Base-by-base conservation (phyloP, 2,329 filamentous ascomycete genomes). In the Pseudogymnoascus sp. region DNA sequence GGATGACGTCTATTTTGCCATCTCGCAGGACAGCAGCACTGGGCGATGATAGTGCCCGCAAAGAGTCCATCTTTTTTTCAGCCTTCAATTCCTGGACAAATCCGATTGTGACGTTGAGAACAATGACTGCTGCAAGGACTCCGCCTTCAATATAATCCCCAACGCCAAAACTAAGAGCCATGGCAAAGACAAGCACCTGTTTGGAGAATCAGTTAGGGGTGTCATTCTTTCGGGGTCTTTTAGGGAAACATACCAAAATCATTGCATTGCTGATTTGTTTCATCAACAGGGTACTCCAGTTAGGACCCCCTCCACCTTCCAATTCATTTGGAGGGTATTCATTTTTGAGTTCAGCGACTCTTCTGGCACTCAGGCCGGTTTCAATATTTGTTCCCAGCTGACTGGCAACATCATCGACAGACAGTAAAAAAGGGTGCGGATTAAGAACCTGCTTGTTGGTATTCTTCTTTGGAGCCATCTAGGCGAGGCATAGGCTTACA, bases 241-340 rank as follows among this genome's bases (percentile, higher is more conserved):
- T 12, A 11, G n/a, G 25, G 43, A 30, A 9, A 75, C 81, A 66
- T 74, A 84, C 83, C 68, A 91, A 74, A 61, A 88, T 88, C 88
- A 91, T 90, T 62, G 88, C 88, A 77, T 91, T 91, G 70, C 85
- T 82, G 20, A 90, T 73, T 71, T 91, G 88, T 67, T 87, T 86
- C 62, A 88, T 75, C 54, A 91, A 75, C 41, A 91, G 89, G 67
- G 86, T 91, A 68, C 85, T 78, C 87, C 85, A 80, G 70, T 81
- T 82, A 57, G 91, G 85, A 28, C 82, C 82, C 28, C 81, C 84
- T 18, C 80, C 85, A 18, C 89, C 82, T 47, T 90, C 83, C 18
- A 91, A 78, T 69, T 90, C 86, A 74, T 91, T 91, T 16, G 74
- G 77, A 58, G 87, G 86, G 70, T 87, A 85, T 62, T 81, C 77